phyloP scores from a whole-genome alignment of 371 early-diverging fungal genomes.

The Mucor circinelloides region DNA sequence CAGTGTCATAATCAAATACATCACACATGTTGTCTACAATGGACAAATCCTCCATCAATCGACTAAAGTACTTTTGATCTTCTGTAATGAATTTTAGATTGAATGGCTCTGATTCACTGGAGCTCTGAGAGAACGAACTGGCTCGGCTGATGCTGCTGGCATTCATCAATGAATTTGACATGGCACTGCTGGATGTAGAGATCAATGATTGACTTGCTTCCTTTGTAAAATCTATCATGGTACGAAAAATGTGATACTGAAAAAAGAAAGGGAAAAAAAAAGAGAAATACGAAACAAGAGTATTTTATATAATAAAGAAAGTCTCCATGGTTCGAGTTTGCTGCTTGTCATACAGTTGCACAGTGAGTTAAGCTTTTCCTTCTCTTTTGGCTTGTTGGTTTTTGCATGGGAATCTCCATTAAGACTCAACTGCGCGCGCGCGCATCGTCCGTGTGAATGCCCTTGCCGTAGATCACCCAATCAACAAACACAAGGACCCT shows the following conservation, averaged over 20 bases:
- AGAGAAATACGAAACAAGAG: background rate
- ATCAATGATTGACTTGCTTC: background rate
- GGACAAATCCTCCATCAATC: slow-evolving; percentile 20
- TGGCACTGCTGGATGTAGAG: background rate
- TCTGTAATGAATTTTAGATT: slow-evolving; percentile 17
- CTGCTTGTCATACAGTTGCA: background rate
- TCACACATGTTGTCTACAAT: slow-evolving; percentile 19
- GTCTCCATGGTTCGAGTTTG: background rate
- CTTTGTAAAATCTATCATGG: slow-evolving; percentile 6
- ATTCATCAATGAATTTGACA: background rate
- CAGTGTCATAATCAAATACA: slow-evolving; percentile 6
- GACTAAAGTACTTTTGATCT: background rate
- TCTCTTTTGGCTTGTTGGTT: background rate
- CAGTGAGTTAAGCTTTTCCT: background rate
- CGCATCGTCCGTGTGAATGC: background rate
- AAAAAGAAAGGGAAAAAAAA: background rate
- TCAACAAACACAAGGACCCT: background rate
- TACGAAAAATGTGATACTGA: background rate
- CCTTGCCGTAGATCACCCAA: background rate
- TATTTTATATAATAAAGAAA: background rate
- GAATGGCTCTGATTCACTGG: background rate
- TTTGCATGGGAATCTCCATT: background rate
- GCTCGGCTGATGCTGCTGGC: background rate
- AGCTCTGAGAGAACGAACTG: background rate
- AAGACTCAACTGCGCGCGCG: background rate